These are phyloP conservation scores for Cenococcum geophilum DNA, from an alignment of 495 filamentous ascomycete genomes.

Conservation along the genomic window DNA sequence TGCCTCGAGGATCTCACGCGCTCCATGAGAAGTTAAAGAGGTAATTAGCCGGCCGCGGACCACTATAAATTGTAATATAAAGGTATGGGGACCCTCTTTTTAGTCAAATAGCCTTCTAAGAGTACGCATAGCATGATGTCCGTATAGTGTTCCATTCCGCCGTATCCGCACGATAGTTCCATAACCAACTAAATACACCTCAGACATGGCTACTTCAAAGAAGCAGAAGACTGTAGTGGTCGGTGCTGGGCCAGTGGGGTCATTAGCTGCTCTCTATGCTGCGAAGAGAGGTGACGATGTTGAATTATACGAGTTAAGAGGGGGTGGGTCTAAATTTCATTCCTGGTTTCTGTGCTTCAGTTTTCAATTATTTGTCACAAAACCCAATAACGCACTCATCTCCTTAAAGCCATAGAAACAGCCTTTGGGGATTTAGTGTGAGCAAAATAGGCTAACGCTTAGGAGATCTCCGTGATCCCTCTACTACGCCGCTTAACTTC, in stretches of 20 bases:
- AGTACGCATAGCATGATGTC: too few species aligned
- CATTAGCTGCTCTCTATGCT: slow-evolving; percentile 87
- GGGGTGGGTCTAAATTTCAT: slow-evolving; percentile 49
- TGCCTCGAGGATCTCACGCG: too few species aligned
- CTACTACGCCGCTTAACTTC: slow-evolving; percentile 85
- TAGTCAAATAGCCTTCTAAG: too few species aligned
- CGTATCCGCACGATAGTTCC: too few species aligned
- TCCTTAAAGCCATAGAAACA: slow-evolving; percentile 7
- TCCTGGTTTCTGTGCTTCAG: neutral
- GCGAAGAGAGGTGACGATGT: slow-evolving; percentile 80
- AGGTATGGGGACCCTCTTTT: too few species aligned
- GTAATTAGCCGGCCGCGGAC: too few species aligned
- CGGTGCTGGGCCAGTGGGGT: slow-evolving; percentile 88
- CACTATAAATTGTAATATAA: too few species aligned
- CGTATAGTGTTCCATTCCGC: too few species aligned
- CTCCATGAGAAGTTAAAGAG: too few species aligned
- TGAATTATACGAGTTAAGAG: slow-evolving; percentile 88
- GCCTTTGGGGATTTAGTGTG: neutral
- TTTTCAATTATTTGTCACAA: neutral
- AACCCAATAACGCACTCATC: neutral
- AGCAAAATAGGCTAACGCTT: neutral
- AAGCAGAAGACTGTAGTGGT: slow-evolving; percentile 72
- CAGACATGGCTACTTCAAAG: slow-evolving; percentile 13
- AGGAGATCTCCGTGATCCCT: slow-evolving; percentile 78
- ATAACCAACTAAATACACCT: too few species aligned